Evolutionary conservation across 306 rosid genomes (phyloP), one percentile per base, ranked within the genome.

Genomic region (Rosa chinensis): DNA sequence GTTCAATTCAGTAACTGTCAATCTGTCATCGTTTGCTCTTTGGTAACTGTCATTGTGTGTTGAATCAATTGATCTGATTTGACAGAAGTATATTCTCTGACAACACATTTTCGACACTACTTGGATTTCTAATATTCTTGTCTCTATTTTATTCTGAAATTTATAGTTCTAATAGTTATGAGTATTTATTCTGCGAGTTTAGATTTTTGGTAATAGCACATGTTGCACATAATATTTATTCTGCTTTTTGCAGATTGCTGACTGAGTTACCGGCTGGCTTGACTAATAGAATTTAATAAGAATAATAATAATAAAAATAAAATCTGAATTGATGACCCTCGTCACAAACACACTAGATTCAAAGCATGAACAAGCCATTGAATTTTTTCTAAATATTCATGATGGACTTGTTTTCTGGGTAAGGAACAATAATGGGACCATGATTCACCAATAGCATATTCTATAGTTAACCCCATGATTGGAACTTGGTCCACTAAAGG

Each of bases 401-500:
- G 43, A 63, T 32, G 21, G 21, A 32, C 44, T 64, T 35, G 43
- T 64, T 64, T 14, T 64, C 44, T 64, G 44, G 44, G 44, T 64
- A 5, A 64, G 40, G 40, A 62, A 62, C 8, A 9, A 53, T 53
- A 7, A 53, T 58, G 14, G 14, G 67, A 63, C 43, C 5, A 0
- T 7, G 10, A 66, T 47, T 32, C 44, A 66, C 10, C 71, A 66
- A 7, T 4, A 37, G 32, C 52, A 69, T 42, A 69, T n/a, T n/a
- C 52, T 5, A n/a, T 42, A 11, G 4, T 43, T n/a, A 20, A 42
- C 44, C 68, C 39, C 56, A 23, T 25, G 20, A 43, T 8, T 43
- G 45, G 32, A 40, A 43, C 43, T 18, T 20, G 23, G 70, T 39
- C 78, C 37, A 53, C 70, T 25, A 39, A 13, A 71, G 58, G 81